Evolutionary conservation across 169 alveolate species (phyloP), one percentile per base, ranked within the genome.

Genomic region (Haemoproteus tartakovskyi): DNA sequence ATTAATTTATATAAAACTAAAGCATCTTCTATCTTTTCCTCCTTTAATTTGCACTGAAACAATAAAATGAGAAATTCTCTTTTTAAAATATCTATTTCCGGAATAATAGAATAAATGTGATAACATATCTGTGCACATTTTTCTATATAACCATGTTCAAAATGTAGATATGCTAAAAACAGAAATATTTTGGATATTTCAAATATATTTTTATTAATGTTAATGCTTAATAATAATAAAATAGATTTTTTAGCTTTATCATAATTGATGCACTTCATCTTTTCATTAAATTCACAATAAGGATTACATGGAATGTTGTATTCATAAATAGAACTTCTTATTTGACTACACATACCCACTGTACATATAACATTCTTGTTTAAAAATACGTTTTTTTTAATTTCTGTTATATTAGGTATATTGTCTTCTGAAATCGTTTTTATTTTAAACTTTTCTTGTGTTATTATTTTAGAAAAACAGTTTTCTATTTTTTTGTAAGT

Each of bases 291-390:
- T 12, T 54, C 56, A 30, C 82, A 67, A 45, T 67, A 56, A 8
- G 82, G 82, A 45, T 67, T 67, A 46, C 82, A 67, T 2, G 82
- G 82, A 40, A 67, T 41, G 14, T 52, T 67, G 56, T 67, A 67
- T 33, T 67, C 82, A 54, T 67, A 46, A 21, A 67, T 19, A 21
- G 27, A 67, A 33, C 82, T 67, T 36, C 43, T 67, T 56, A 67
- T 67, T 54, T 67, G 37, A 24, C 63, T 56, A 45, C 74, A 67
- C 12, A 51, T 41, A 2, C 82, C 82, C 9, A 67, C 62, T 19
- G 45, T 52, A 47, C 82, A 54, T 24, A 67, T 67, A 27, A 40
- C 56, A 59, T 59, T 52, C 38, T 40, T 40, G 21, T 43, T 30
- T 47, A 67, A 41, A 52, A 54, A 54, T 30, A 54, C 70, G 27